phyloP scores from a whole-genome alignment of 768 basidiomycete genomes.

The Lactifluus volemus region DNA sequence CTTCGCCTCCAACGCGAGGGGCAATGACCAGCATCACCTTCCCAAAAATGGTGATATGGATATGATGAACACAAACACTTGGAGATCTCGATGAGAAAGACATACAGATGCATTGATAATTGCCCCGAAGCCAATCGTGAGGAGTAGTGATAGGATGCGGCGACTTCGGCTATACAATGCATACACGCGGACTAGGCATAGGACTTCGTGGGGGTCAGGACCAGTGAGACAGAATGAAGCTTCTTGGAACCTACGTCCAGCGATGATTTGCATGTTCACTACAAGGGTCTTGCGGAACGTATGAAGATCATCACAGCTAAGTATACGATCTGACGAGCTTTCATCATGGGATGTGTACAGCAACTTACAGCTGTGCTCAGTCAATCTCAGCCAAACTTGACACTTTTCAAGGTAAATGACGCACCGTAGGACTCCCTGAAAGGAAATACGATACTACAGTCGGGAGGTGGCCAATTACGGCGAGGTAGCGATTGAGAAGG shows the following conservation, averaged over 20 bases:
- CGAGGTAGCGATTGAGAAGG: conserved; percentile 42
- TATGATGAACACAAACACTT: neutral
- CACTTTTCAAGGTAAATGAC: neutral
- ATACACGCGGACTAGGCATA: conserved; percentile 4
- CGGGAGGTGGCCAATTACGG: conserved; percentile 30
- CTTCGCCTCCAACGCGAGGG: neutral
- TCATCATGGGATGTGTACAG: neutral
- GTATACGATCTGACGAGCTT: neutral
- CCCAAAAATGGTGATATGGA: neutral
- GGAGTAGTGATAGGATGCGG: neutral
- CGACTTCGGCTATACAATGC: conserved; percentile 2
- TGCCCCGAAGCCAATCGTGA: neutral
- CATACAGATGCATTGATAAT: neutral
- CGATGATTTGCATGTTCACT: neutral
- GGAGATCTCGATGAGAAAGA: neutral
- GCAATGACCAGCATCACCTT: neutral
- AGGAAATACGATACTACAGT: conserved; percentile 21
- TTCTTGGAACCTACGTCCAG: neutral
- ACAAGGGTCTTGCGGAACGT: neutral
- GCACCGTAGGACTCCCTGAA: neutral
- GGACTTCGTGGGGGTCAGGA: neutral
- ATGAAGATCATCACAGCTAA: conserved; percentile 2
- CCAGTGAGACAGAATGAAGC: neutral
- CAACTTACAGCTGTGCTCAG: conserved; percentile 1
- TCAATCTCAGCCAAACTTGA: neutral